Conservation (phyloP, 768 basidiomycete species). For the Boletus subparvulus region DNA sequence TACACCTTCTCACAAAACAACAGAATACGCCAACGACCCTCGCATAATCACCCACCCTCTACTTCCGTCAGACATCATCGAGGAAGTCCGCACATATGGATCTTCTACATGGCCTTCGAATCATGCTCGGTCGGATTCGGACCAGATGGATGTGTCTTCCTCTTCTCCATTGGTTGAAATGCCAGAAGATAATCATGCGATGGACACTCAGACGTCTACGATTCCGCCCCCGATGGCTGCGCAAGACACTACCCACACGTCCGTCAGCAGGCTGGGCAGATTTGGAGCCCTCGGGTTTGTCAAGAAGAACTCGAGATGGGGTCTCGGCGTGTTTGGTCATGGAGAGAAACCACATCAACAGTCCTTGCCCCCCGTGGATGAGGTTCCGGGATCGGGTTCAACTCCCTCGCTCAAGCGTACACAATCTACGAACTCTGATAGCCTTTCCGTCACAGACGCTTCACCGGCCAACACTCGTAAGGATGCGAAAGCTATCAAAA, state of each 20-base stretch:
- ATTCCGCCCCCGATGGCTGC: constrained; percentile 42
- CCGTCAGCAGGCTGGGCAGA: constrained; percentile 56
- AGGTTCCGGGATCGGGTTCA: constrained; percentile 55
- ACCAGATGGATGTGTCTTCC: constrained; percentile 57
- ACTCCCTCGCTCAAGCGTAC: constrained; percentile 74
- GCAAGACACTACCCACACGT: constrained; percentile 40
- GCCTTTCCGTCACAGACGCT: constrained; percentile 57
- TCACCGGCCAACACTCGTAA: constrained; percentile 40
- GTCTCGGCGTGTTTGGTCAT: constrained; percentile 66
- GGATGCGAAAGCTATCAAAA: constrained; percentile 76
- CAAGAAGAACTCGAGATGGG: constrained; percentile 71
- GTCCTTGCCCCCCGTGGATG: constrained; percentile 68
- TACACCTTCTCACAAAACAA: constrained; percentile 34
- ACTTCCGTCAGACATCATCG: constrained; percentile 28
- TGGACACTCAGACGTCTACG: constrained; percentile 51
- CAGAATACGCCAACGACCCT: constrained; percentile 36
- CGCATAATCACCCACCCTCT: constrained; percentile 37
- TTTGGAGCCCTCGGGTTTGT: constrained; percentile 58
- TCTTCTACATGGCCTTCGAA: constrained; percentile 28
- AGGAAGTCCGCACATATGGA: constrained; percentile 29
- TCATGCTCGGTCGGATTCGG: constrained; percentile 32
- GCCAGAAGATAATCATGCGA: constrained; percentile 40
- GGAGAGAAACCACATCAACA: constrained; percentile 66
- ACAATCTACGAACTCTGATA: constrained; percentile 75
- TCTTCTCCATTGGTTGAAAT: constrained; percentile 48